Base-by-base conservation (phyloP, 192 early-diverging fungal genomes). In the Coemansia sp. region DNA sequence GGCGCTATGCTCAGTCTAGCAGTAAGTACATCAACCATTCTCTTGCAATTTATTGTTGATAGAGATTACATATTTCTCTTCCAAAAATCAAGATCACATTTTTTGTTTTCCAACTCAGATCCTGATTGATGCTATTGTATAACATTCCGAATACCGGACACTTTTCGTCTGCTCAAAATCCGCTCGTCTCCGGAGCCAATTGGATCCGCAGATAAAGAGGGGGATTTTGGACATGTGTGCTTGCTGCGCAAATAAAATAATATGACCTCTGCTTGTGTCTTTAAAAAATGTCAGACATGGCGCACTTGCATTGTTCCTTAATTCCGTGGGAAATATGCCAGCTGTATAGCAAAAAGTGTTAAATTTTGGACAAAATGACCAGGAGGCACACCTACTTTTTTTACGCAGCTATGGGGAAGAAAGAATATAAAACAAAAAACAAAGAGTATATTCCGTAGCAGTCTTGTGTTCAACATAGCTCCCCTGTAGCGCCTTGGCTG, bases 1-100 rank as follows among this genome's bases (percentile, higher is more conserved):
- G 94, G 92, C 47, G 88, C 91, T 39, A 93, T 97, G 92, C 87
- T 97, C 74, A 87, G 90, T 26, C 86, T 97, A 69, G 91, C 90
- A 68, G 86, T 89, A 81, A 72, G 79, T 81, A 72, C 23, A 65
- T 18, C 6, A n/a, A 19, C 7, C 23, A 11, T 53, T 53, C 5
- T n/a, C 11, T 50, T n/a, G 40, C 54, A 57, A 59, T 10, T 38
- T 13, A 11, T 1, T 45, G 19, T 49, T 19, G 16, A 32, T 32
- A 32, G 32, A 32, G 32, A 32, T 32, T 32, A 32, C 32, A 32
- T 32, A 32, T 2, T 32, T 1, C 32, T 32, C 32, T 1, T 32
- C 4, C 32, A 4, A 32, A 32, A 32, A 32, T 32, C 32, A 32
- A 32, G 32, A 32, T 32, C 32, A 32, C 32, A 32, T 32, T 64